Evolutionary conservation across 306 rosid species (phyloP).

Genomic region (Sicyos baderoa): DNA sequence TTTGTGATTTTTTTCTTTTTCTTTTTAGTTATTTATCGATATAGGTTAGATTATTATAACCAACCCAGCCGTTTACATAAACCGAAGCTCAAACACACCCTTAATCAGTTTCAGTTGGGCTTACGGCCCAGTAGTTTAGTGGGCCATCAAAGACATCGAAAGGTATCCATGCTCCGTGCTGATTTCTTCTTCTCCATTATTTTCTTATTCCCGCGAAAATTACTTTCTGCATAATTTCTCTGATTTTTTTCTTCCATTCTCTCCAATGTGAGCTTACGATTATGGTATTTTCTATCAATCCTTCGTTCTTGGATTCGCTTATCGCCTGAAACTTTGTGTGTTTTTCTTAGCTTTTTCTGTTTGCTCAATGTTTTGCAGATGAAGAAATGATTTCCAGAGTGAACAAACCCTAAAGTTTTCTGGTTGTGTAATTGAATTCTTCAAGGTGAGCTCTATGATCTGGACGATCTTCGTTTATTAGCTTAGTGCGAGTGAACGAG

Average conservation of each 20-base stretch:
- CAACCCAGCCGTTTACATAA: too few relatives aligned
- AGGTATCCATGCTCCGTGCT: background rate
- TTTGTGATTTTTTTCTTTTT: too few relatives aligned
- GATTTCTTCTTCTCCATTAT: background rate
- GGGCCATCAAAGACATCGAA: background rate
- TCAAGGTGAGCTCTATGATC: background rate
- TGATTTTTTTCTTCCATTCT: background rate
- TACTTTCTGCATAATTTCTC: background rate
- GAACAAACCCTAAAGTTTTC: background rate
- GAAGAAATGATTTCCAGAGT: background rate
- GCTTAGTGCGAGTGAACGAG: background rate
- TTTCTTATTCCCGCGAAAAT: conserved; percentile 17
- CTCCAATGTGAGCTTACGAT: background rate
- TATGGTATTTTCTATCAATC: background rate
- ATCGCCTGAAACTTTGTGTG: background rate
- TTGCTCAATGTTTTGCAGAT: background rate
- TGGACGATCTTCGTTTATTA: background rate
- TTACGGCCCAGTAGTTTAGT: background rate
- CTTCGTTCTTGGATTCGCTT: background rate
- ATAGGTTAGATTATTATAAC: too few relatives aligned
- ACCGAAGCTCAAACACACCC: too few relatives aligned
- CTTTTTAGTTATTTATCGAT: too few relatives aligned
- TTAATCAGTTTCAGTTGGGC: too few relatives aligned
- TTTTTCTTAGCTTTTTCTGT: background rate
- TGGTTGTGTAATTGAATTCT: background rate